Base-by-base conservation (phyloP, 2,329 filamentous ascomycete species). In the Phyllosticta capitalensis region DNA sequence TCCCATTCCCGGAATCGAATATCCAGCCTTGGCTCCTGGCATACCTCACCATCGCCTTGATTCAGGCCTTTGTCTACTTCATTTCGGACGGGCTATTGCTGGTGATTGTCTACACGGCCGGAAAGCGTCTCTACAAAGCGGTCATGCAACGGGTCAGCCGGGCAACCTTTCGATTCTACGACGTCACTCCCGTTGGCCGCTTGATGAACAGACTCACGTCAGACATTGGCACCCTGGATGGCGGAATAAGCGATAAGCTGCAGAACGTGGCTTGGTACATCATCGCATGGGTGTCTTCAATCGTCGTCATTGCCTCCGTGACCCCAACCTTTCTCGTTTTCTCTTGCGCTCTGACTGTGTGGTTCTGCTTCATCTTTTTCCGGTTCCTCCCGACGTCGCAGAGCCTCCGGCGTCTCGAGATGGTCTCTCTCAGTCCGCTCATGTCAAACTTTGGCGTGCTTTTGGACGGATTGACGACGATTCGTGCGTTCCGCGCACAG, bases 381-480 rank as follows among this genome's bases (percentile, higher is more conserved):
- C 80, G 81, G 10, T 96, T 95, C 70, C 76, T 95, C 4, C 90
- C 91, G 0, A 86, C 89, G 0, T 95, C 90, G 0, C 90, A 95
- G 67, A 90, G 85, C 61, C 79, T 96, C 5, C 83, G 91, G 3
- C 83, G 91, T 6, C 81, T 96, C 14, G 91, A 96, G 69, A 95
- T 92, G 87, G 87, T 92, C 0, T 95, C 90, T 0, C 77, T 96
- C 0, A 92, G 87, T 9, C 92, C 92, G 0, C 78, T 96, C 20
- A 90, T 96, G 76, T 91, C 91, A 45, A 96, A 96, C 69, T 96
- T 96, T 64, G 91, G 91, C 22, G 89, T 91, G 22, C 81, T 96
- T 50, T 79, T 95, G 1, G 88, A 95, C 62, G 92, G 92, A 0
- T 76, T 96, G 9, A 90, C 89, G 0, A 96, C 92, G 0, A 90